Evolutionary conservation across 2,329 filamentous ascomycete genomes (phyloP).

Genomic region (Trichoderma aggressivum): DNA sequence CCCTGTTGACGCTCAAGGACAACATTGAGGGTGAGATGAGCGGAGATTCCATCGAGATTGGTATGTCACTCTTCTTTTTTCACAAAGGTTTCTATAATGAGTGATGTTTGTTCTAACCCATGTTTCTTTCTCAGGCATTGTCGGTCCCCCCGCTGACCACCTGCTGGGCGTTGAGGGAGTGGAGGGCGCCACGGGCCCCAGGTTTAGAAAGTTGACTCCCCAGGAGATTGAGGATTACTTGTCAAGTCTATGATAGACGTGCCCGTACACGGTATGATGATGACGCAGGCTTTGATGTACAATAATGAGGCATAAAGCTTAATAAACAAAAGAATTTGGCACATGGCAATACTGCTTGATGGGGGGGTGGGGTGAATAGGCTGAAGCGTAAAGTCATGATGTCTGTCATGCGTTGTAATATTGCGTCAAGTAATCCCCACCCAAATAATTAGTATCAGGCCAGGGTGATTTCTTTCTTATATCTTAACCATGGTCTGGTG

Average conservation of each 20-base stretch:
- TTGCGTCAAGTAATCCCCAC: not conserved
- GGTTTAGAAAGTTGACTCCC: constrained; percentile 91
- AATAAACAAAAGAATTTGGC: constrained; percentile 15
- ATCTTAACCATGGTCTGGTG: too few relatives aligned
- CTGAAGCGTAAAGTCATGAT: not conserved
- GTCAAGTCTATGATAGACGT: constrained; percentile 77
- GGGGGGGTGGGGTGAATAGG: not conserved
- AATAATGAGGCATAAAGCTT: constrained; percentile 17
- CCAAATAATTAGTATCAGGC: not conserved
- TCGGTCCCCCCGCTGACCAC: constrained; percentile 90
- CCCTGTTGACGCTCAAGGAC: constrained; percentile 94
- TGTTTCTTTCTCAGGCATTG: constrained; percentile 67
- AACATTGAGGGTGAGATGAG: constrained; percentile 99
- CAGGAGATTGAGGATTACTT: constrained; percentile 99
- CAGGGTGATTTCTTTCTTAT: not conserved
- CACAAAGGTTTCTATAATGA: not conserved
- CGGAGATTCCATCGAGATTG: constrained; percentile 96
- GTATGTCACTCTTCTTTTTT: constrained; percentile 46
- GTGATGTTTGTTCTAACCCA: constrained; percentile 26
- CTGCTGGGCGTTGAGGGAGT: constrained; percentile 88
- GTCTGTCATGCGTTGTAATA: not conserved
- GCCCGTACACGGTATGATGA: constrained; percentile 8
- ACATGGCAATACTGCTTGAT: not conserved
- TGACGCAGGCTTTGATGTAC: constrained; percentile 16
- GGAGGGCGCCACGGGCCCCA: constrained; percentile 76